These are phyloP conservation scores for Cymodocea nodosa DNA, from an alignment of 116 monocot genomes.

Conservation along the genomic window DNA sequence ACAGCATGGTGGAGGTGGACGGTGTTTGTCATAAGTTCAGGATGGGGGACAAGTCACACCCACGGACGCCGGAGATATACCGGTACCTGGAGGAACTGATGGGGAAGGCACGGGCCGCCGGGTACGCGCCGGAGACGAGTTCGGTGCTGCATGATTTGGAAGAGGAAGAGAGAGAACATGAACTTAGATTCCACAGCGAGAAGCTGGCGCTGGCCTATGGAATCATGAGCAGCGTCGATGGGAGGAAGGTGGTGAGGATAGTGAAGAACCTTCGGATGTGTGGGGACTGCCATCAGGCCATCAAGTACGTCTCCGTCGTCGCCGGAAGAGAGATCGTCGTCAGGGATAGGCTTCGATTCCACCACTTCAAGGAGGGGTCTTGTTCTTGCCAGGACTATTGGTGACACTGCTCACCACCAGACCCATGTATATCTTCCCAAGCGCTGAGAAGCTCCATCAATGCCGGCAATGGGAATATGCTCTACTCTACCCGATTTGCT, in stretches of 20 bases:
- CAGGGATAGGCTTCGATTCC: constrained; percentile 52
- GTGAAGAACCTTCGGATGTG: constrained; percentile 60
- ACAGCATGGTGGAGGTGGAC: constrained; percentile 44
- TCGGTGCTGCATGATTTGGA: constrained; percentile 49
- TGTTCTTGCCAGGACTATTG: constrained; percentile 67
- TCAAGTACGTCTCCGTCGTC: constrained; percentile 37
- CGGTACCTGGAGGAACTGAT: constrained; percentile 35
- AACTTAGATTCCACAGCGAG: constrained; percentile 54
- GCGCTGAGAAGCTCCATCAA: no score
- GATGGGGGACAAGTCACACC: constrained; percentile 53
- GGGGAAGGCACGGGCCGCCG: constrained; percentile 19
- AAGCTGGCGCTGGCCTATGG: constrained; percentile 58
- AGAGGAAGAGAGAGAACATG: constrained; percentile 65
- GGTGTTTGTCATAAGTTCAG: constrained; percentile 26
- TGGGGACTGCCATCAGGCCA: constrained; percentile 48
- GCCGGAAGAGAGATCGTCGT: constrained; percentile 34
- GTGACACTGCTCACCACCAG: no score
- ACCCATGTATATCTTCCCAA: no score
- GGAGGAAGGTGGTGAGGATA: constrained; percentile 24
- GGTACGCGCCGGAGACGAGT: constrained; percentile 28
- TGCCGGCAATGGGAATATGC: no score
- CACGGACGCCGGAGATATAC: constrained; percentile 28
- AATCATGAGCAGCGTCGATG: constrained; percentile 27
- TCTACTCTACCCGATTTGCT: no score
- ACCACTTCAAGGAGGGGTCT: constrained; percentile 35